Conservation (phyloP, 371 early-diverging fungal species). For the Dichotomocladium elegans region DNA sequence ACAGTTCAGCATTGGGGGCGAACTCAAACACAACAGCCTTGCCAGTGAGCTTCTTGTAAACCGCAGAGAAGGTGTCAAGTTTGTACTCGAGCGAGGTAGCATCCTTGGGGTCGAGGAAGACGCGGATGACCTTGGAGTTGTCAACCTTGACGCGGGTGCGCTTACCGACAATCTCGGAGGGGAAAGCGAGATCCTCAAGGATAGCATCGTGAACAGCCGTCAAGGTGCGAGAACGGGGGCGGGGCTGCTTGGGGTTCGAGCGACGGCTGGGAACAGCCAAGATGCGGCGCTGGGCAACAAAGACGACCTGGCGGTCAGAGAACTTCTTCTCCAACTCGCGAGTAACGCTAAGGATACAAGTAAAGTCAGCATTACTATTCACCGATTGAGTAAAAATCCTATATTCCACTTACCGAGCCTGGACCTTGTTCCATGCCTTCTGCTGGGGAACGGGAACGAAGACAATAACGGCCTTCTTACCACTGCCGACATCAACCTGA, state of each 20-base stretch:
- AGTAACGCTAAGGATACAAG: conserved; percentile 76
- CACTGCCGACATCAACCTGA: conserved; percentile 87
- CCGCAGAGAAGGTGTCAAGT: conserved; percentile 94
- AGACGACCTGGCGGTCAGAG: conserved; percentile 95
- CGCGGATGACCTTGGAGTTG: conserved; percentile 91
- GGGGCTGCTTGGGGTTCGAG: conserved; percentile 83
- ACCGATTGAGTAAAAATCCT: too few species aligned
- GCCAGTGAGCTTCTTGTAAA: conserved; percentile 95
- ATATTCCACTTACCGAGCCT: conserved; percentile 77
- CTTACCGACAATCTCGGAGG: conserved; percentile 97
- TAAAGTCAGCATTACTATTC: too few species aligned
- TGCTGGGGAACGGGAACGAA: conserved; percentile 94
- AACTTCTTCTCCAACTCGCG: conserved; percentile 99
- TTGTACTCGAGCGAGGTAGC: conserved; percentile 96
- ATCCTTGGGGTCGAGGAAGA: conserved; percentile 96
- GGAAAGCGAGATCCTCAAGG: conserved; percentile 95
- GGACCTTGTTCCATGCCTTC: conserved; percentile 93
- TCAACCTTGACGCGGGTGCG: conserved; percentile 93
- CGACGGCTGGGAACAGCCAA: conserved; percentile 87
- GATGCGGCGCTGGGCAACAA: conserved; percentile 92
- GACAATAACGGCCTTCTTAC: conserved; percentile 94
- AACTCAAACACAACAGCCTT: conserved; percentile 97
- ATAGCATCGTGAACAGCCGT: conserved; percentile 95
- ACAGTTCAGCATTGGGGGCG: conserved; percentile 52
- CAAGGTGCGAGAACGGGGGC: conserved; percentile 95